Conservation (phyloP, 768 basidiomycete species). For the Auricularia sp. region DNA sequence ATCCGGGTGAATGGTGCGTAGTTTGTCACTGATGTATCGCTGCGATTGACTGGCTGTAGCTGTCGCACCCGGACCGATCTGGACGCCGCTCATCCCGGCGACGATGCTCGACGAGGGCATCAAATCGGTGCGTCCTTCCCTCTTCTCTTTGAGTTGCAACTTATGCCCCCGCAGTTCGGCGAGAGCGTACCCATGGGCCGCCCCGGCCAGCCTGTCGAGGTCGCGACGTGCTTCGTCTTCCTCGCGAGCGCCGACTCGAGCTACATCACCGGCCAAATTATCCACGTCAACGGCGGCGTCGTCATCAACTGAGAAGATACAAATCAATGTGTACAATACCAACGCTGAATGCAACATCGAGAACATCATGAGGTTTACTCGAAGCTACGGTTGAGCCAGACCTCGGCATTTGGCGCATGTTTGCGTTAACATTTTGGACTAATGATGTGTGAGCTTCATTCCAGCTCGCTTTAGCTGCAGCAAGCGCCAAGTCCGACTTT, state of each 20-base stretch:
- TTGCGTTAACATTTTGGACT: no score
- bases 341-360: no score
- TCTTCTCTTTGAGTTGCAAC: neutral
- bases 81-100: slow-evolving; percentile 33
- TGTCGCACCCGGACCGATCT: slow-evolving; percentile 35
- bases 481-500: no score
- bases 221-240: slow-evolving; percentile 39
- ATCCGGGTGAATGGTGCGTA: slow-evolving; percentile 35
- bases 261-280: slow-evolving; percentile 28
- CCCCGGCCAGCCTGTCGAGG: slow-evolving; percentile 41
- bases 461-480: no score
- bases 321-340: no score
- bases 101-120: neutral
- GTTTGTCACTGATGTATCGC: no score
- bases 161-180: slow-evolving; percentile 14
- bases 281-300: slow-evolving; percentile 14
- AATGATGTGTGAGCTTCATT: no score
- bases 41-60: no score
- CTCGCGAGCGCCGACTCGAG: slow-evolving; percentile 36
- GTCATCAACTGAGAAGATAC: neutral
- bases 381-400: no score
- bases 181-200: slow-evolving; percentile 32
- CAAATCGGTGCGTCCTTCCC: neutral
- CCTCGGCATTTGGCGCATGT: no score
- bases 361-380: no score